Evolutionary conservation across 2,329 filamentous ascomycete species (phyloP).

Genomic region (Sphaerulina vaccinii): DNA sequence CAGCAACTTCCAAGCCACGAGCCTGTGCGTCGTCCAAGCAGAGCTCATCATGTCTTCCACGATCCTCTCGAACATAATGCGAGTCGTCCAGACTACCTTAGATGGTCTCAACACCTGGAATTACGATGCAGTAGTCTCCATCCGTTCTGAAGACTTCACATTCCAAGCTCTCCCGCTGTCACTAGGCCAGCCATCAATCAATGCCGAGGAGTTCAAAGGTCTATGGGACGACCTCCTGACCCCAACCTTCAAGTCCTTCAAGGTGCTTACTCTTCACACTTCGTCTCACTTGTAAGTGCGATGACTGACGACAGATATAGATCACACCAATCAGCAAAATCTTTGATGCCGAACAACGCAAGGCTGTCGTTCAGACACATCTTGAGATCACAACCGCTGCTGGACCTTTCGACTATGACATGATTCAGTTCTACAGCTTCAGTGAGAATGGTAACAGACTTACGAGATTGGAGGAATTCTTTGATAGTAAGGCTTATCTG

Average conservation of each 20-base stretch:
- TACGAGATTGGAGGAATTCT: conserved; percentile 4
- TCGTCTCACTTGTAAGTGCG: no score
- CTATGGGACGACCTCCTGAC: conserved; percentile 1
- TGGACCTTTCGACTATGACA: conserved; percentile 1
- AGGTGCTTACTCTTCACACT: background rate
- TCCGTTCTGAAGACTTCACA: background rate
- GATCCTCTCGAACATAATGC: conserved; percentile 1
- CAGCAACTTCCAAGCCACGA: background rate
- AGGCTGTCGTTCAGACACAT: background rate
- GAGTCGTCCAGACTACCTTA: background rate
- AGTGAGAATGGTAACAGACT: background rate
- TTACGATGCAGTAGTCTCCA: background rate
- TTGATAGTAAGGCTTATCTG: conserved; percentile 7
- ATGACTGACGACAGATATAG: background rate
- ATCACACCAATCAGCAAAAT: background rate
- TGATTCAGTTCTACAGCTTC: conserved; percentile 6
- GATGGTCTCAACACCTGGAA: conserved; percentile 4
- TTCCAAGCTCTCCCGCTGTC: conserved; percentile 3
- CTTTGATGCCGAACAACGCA: background rate
- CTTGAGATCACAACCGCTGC: background rate
- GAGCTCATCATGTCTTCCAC: background rate
- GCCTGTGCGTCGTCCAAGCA: no score
- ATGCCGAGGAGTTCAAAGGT: background rate
- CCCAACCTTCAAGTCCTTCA: conserved; percentile 2
- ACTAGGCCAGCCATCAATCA: background rate